Evolutionary conservation across 1,284 basidiomycete genomes (phyloP), one percentile per base, ranked within the genome.

Genomic region (Phenoliferia sp.): DNA sequence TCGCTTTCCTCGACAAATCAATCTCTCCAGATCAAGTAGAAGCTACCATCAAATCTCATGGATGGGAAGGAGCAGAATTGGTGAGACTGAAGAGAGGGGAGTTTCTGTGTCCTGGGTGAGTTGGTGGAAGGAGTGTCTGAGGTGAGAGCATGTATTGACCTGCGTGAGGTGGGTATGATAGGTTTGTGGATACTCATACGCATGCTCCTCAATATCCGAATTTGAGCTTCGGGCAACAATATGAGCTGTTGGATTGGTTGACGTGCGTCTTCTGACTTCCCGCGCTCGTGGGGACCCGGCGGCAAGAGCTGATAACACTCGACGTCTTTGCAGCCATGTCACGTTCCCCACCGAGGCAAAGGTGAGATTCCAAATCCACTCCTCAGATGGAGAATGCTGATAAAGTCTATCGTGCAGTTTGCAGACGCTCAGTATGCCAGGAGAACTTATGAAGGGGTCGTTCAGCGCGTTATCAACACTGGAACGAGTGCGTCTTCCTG

Each of bases 341-440:
- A 97, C 94, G 1, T 98, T 95, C 78, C 95, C 94, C 0, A 87
- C 87, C 76, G 95, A 98, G 79, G 81, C 85, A n/a, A 86, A 84
- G 28, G 73, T 69, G 50, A 17, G 55, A 17, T 35, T 12, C 10
- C 3, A n/a, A 36, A 7, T 12, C 36, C n/a, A 56, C 59, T 16
- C 9, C 1, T 16, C 1, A 3, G 15, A 0, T 2, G 34, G 15
- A 22, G 16, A 10, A 35, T 35, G 34, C 57, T 34, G 10, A 34
- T 15, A 10, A 22, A 59, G 56, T 56, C 29, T 56, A 28, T 16
- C 16, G 2, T n/a, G 15, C 63, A 72, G 68, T 97, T 92, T 77
- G 74, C 80, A n/a, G 87, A 95, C 76, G 69, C 83, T 1, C 78
- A 82, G 1, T 93, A 92, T 78, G 94, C 94, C 2, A 78, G 82